Percentiles rank a stretch among this genome's conserved stretches.
Evolutionary conservation across 352 stramenopile species (phyloP).

Genomic region (Phytopythium boreale): DNA sequence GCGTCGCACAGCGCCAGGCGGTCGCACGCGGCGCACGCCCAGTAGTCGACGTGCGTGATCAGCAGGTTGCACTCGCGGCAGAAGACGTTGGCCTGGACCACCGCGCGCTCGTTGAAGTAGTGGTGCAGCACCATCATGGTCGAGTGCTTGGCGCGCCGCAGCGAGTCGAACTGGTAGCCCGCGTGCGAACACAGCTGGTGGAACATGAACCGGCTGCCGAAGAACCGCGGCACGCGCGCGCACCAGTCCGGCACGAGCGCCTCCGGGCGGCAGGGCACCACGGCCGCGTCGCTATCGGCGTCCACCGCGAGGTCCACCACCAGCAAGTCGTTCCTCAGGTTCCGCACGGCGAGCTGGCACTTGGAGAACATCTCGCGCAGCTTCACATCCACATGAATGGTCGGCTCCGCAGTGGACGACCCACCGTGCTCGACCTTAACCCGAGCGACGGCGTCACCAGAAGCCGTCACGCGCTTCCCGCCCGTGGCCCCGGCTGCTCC

Average conservation of each 20-base stretch:
- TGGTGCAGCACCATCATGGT: conserved; percentile 90
- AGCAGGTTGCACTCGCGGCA: conserved; percentile 74
- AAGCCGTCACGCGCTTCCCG: conserved; percentile 31
- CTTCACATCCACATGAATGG: conserved; percentile 48
- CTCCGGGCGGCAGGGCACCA: conserved; percentile 31
- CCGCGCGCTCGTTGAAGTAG: conserved; percentile 70
- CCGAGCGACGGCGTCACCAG: conserved; percentile 22
- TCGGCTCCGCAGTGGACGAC: background rate
- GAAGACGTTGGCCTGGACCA: conserved; percentile 72
- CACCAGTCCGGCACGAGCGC: conserved; percentile 51
- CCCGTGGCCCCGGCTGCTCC: conserved; percentile 31
- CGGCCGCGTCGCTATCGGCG: conserved; percentile 9
- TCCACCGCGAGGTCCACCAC: conserved; percentile 59
- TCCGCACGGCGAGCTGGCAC: conserved; percentile 54
- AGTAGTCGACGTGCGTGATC: conserved; percentile 72
- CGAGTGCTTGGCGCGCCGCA: conserved; percentile 87
- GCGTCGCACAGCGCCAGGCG: conserved; percentile 68
- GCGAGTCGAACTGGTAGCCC: conserved; percentile 85
- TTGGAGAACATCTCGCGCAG: conserved; percentile 68
- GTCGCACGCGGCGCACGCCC: conserved; percentile 50
- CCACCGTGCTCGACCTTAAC: conserved; percentile 46
- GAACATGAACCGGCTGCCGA: conserved; percentile 86
- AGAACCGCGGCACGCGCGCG: conserved; percentile 61
- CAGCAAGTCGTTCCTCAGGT: conserved; percentile 76
- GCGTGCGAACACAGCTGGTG: conserved; percentile 78